phyloP scores from a whole-genome alignment of 148 eudicot genomes.

The Rheum nobile region DNA sequence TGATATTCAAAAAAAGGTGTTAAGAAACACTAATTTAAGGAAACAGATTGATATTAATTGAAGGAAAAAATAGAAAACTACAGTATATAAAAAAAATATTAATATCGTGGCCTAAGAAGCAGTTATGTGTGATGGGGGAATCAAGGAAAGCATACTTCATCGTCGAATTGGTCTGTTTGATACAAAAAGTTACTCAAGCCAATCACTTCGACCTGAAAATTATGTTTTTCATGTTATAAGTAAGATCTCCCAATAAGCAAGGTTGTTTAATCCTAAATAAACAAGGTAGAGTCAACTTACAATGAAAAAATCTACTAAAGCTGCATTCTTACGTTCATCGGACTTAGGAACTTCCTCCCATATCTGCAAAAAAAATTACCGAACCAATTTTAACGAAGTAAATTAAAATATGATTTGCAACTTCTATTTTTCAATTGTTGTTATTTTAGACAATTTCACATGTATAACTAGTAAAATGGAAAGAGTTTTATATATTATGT shows the following conservation, averaged over 20 bases:
- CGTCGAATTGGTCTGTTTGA: not conserved
- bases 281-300: not conserved
- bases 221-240: not conserved
- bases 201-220: not conserved
- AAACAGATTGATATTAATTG: too few relatives aligned
- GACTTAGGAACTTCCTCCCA: not conserved
- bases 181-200: not conserved
- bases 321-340: not conserved
- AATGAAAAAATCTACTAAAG: not conserved
- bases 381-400: not conserved
- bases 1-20: not conserved
- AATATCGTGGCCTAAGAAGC: too few relatives aligned
- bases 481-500: too few relatives aligned
- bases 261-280: not conserved
- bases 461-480: too few relatives aligned
- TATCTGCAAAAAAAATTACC: not conserved
- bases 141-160: not conserved
- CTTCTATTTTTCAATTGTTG: too few relatives aligned
- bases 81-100: too few relatives aligned
- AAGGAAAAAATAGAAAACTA: too few relatives aligned
- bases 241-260: not conserved
- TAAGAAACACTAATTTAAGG: too few relatives aligned
- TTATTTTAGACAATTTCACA: too few relatives aligned
- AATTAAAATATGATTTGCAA: not conserved
- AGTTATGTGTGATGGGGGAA: not conserved